phyloP scores from a whole-genome alignment of 306 rosid species.

The Morella rubra region DNA sequence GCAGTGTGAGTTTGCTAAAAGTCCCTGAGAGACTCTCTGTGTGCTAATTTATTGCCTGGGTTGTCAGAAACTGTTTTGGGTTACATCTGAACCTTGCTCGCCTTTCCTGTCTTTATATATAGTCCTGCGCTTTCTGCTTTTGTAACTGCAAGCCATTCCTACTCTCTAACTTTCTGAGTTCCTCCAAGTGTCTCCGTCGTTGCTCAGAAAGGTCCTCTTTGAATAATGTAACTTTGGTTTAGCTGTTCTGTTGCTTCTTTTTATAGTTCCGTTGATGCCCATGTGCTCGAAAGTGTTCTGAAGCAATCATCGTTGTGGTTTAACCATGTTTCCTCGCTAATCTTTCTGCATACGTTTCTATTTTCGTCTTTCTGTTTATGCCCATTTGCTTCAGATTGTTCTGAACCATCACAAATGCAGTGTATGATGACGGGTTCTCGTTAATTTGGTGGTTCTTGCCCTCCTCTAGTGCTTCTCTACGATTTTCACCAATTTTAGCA shows the following conservation, averaged over 20 bases:
- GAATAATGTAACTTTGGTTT: constrained; percentile 61
- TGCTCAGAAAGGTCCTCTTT: constrained; percentile 22
- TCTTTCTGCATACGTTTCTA: constrained; percentile 21
- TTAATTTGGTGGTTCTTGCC: constrained; percentile 40
- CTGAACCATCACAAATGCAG: constrained; percentile 46
- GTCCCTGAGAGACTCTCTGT: constrained; percentile 31
- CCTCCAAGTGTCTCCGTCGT: constrained; percentile 10
- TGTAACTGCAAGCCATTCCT: constrained; percentile 53
- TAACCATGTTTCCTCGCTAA: constrained; percentile 71
- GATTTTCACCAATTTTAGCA: constrained; percentile 32
- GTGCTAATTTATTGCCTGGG: constrained; percentile 26
- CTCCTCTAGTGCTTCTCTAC: constrained; percentile 31
- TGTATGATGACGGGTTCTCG: constrained; percentile 53
- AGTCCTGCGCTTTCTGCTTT: constrained; percentile 29
- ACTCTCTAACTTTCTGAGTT: constrained; percentile 18
- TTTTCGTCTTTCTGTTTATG: constrained; percentile 34
- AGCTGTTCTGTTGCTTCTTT: constrained; percentile 22
- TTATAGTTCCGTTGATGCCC: constrained; percentile 40
- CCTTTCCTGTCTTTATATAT: neutral
- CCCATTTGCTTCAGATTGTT: constrained; percentile 42
- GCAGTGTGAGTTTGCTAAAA: constrained; percentile 23
- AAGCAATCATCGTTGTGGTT: constrained; percentile 24
- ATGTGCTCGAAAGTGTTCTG: constrained; percentile 40
- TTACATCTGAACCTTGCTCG: constrained; percentile 31
- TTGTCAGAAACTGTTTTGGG: constrained; percentile 18